phyloP scores from a whole-genome alignment of 345 rosid species.

The Excoecaria cochinchinensis region DNA sequence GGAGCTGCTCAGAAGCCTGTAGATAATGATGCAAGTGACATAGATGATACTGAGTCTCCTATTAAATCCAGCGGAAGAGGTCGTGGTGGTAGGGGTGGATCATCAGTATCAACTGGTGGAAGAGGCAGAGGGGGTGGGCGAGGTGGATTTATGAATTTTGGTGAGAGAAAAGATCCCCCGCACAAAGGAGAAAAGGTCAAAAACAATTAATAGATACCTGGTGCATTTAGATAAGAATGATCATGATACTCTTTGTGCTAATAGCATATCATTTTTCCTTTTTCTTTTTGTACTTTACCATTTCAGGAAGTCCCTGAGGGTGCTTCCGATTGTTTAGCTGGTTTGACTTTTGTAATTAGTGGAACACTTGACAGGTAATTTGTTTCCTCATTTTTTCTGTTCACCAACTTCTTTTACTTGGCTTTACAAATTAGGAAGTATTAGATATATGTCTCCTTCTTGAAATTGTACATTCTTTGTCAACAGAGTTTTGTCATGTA shows the following conservation, averaged over 20 bases:
- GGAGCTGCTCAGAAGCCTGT: conserved; percentile 55
- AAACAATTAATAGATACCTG: neutral
- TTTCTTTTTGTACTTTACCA: conserved; percentile 3
- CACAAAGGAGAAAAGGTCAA: conserved; percentile 98
- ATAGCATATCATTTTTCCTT: conserved; percentile 17
- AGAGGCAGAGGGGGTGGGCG: conserved; percentile 93
- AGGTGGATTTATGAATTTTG: conserved; percentile 90
- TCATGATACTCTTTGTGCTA: conserved; percentile 9
- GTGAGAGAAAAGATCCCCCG: conserved; percentile 97
- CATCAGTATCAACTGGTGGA: conserved; percentile 61
- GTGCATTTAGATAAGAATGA: neutral
- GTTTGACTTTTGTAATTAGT: conserved; percentile 91
- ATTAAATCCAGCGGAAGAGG: conserved; percentile 73
- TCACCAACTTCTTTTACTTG: conserved; percentile 8
- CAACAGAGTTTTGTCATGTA: neutral
- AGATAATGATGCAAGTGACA: conserved; percentile 50
- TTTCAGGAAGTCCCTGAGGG: conserved; percentile 99
- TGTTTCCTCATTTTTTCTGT: conserved; percentile 10
- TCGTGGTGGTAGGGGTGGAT: conserved; percentile 74
- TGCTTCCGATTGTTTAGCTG: conserved; percentile 76
- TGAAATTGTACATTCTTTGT: neutral
- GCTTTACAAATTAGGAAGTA: neutral
- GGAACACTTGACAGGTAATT: conserved; percentile 98
- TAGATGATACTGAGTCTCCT: conserved; percentile 60
- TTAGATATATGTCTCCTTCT: conserved; percentile 1